Evolutionary conservation across 208 protist species (phyloP).

Genomic region (Leishmania gerbilli): DNA sequence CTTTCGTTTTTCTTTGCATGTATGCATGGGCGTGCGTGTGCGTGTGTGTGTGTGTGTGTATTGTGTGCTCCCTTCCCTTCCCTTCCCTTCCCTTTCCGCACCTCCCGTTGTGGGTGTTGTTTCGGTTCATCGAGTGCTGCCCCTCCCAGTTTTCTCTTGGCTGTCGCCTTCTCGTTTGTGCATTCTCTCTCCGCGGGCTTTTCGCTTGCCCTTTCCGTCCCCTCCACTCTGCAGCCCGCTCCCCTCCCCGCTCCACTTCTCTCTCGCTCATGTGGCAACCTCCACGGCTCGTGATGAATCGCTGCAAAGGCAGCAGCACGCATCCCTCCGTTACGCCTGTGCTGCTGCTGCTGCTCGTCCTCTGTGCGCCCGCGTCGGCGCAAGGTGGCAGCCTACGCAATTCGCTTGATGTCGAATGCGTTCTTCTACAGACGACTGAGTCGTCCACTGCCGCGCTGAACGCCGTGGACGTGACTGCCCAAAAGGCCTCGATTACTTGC

Average conservation of each 20-base stretch:
- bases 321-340: not conserved
- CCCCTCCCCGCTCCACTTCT: not conserved
- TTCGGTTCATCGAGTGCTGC: not conserved
- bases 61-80: too few species aligned
- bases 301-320: not conserved
- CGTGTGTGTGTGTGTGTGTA: too few species aligned
- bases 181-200: not conserved
- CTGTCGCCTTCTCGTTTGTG: not conserved
- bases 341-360: not conserved
- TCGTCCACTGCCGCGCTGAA: not conserved
- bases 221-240: not conserved
- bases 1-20: not conserved
- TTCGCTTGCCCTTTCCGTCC: not conserved
- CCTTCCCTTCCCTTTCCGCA: too few species aligned
- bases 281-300: not conserved
- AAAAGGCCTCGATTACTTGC: constrained; percentile 1
- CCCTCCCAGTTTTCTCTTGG: not conserved
- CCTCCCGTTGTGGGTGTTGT: not conserved
- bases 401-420: not conserved
- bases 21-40: not conserved
- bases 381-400: too few species aligned
- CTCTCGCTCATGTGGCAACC: not conserved
- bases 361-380: not conserved
- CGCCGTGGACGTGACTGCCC: not conserved
- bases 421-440: not conserved